Base-by-base conservation (phyloP, 805 yeast genomes). In the Starmerella scarabaei region DNA sequence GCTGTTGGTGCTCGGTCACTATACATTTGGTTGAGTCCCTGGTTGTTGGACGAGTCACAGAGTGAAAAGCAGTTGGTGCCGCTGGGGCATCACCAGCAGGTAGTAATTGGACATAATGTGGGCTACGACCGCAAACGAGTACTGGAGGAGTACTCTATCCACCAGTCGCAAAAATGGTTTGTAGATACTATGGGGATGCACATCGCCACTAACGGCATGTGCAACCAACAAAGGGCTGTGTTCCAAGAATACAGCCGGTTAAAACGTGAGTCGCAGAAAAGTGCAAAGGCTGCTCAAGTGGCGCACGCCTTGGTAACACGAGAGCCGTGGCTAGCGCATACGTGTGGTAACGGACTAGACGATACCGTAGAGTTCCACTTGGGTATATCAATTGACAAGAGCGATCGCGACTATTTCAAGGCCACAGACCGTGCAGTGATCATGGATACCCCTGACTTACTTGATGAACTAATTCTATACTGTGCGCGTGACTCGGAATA, bases 1-100 rank as follows among this genome's bases (percentile, higher is more conserved):
- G 93, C 94, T 9, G 76, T 69, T 2, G 75, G 94, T 0, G 56
- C 67, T 0, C 64, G 68, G 8, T 93, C 94, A 0, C 85, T 96
- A 94, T 91, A 86, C 54, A 75, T 77, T 0, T 91, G 99, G 99
- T 76, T 84, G 7, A 84, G 94, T 0, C 98, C 99, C 0, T 76
- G 69, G 55, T 57, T 91, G 17, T 67, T 80, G 1, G 71, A 70
- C 2, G 75, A 72, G 36, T 61, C 74, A 2, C 61, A 64, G 5
- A 50, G 57, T 2, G 53, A 61, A 16, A 42, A 53, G 6, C 93
- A 84, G 50, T 60, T 93, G 39, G 73, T 93, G 0, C 95, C 97
- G 0, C 55, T 88, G 56, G 74, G 81, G 45, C 65, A 75, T 0
- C 56, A 58, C 7, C 66, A 69, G 5, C 77, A 75, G 47, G 62